Conservation (phyloP, 345 rosid genomes). For the Chamaenerion angustifolium region DNA sequence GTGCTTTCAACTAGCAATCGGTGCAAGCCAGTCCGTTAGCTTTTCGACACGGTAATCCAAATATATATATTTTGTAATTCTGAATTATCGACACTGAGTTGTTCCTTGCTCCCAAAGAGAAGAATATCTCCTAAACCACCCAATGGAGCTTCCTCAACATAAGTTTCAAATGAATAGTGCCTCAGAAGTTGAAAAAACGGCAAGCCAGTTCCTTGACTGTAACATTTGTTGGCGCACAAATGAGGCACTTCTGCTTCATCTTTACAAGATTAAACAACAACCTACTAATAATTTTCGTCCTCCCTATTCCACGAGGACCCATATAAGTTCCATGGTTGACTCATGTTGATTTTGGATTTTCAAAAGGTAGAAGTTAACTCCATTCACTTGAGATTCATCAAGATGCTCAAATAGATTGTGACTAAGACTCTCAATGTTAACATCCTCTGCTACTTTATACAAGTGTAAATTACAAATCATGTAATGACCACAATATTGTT, state of each 20-base stretch:
- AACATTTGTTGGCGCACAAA: constrained; percentile 38
- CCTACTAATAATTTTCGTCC: constrained; percentile 24
- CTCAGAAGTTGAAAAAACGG: constrained; percentile 25
- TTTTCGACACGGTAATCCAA: constrained; percentile 26
- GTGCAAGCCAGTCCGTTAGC: constrained; percentile 17
- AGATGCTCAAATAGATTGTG: constrained; percentile 6
- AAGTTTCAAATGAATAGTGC: constrained; percentile 6
- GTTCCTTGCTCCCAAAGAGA: constrained; percentile 27
- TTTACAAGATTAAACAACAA: constrained; percentile 21
- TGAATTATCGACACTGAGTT: constrained; percentile 14
- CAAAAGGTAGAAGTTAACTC: constrained; percentile 14
- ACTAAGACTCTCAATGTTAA: constrained; percentile 1
- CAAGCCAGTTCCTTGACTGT: constrained; percentile 32
- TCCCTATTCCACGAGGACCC: constrained; percentile 55
- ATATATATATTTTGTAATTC: constrained; percentile 22
- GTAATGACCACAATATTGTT: no score
- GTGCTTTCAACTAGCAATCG: constrained; percentile 13
- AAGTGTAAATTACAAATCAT: no score
- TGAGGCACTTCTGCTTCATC: constrained; percentile 23
- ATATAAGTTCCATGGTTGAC: constrained; percentile 22
- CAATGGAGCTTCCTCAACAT: constrained; percentile 4
- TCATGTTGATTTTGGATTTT: constrained; percentile 15
- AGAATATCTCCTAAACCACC: constrained; percentile 21
- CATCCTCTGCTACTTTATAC: no score
- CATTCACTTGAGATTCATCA: constrained; percentile 23